phyloP scores from a whole-genome alignment of 1,284 basidiomycete genomes.

The Cerioporus squamosus region DNA sequence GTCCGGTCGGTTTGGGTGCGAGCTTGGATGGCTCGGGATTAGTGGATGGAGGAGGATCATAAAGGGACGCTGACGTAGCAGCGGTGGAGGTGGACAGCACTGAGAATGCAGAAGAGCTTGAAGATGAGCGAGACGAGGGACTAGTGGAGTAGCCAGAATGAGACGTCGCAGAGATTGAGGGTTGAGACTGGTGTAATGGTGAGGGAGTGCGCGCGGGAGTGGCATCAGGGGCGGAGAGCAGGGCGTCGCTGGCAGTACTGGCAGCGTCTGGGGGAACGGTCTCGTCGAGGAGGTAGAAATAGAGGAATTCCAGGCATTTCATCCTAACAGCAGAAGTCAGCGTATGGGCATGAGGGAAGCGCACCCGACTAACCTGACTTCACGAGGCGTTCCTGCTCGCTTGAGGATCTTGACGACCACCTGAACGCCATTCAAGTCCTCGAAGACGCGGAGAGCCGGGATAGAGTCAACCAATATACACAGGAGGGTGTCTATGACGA shows the following conservation, averaged over 20 bases:
- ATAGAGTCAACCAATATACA: slow-evolving; percentile 86
- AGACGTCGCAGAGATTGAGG: slow-evolving; percentile 13
- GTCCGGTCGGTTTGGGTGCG: not conserved
- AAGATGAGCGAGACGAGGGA: slow-evolving; percentile 17
- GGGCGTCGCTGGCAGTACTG: not conserved
- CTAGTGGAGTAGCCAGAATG: slow-evolving; percentile 9
- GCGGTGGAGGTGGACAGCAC: slow-evolving; percentile 18
- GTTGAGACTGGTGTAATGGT: no score
- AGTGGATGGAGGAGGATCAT: slow-evolving; percentile 10
- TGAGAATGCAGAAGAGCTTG: slow-evolving; percentile 21
- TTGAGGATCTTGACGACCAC: slow-evolving; percentile 84
- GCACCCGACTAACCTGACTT: slow-evolving; percentile 68
- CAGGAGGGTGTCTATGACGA: slow-evolving; percentile 79
- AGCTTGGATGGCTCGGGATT: slow-evolving; percentile 11
- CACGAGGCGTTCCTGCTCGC: slow-evolving; percentile 77
- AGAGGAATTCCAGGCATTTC: slow-evolving; percentile 92
- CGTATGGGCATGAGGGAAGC: not conserved
- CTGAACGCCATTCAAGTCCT: slow-evolving; percentile 76
- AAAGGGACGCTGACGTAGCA: slow-evolving; percentile 18
- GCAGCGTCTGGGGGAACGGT: slow-evolving; percentile 18
- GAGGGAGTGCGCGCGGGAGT: no score
- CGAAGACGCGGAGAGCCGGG: slow-evolving; percentile 73
- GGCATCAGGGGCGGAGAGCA: slow-evolving; percentile 10
- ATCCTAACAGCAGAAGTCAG: slow-evolving; percentile 60
- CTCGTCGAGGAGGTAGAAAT: slow-evolving; percentile 91